Conservation (phyloP, 306 rosid species). For the Vigna radiata region DNA sequence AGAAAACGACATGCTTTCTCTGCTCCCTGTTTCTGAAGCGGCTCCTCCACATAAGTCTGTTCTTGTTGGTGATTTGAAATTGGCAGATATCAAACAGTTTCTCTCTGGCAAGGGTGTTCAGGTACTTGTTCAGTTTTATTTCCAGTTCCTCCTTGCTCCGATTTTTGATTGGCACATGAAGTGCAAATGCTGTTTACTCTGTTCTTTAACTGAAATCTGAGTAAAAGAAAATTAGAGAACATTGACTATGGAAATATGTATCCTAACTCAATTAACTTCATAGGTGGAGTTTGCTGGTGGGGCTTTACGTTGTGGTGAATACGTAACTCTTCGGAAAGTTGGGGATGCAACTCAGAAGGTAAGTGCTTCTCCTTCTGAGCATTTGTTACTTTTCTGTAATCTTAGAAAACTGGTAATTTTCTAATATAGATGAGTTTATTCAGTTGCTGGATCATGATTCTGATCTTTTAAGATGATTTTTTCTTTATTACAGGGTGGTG, state of each 20-base stretch:
- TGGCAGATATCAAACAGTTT: constrained; percentile 95
- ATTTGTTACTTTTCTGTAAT: constrained; percentile 31
- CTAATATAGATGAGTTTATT: not conserved
- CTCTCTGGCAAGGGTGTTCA: constrained; percentile 88
- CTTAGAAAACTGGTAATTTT: constrained; percentile 8
- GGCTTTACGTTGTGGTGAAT: constrained; percentile 93
- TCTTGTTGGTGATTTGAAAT: constrained; percentile 90
- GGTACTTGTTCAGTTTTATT: constrained; percentile 55
- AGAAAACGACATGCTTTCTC: constrained; percentile 64
- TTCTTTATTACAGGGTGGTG: constrained; percentile 66
- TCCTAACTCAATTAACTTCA: constrained; percentile 26
- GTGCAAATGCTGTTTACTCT: constrained; percentile 19
- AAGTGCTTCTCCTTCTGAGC: constrained; percentile 39
- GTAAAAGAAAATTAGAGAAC: constrained; percentile 5
- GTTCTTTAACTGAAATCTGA: constrained; percentile 23
- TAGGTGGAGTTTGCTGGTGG: constrained; percentile 91
- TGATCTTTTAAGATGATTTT: constrained; percentile 15
- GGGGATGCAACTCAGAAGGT: constrained; percentile 94
- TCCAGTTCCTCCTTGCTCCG: not conserved
- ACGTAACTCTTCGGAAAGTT: constrained; percentile 86
- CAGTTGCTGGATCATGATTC: constrained; percentile 27
- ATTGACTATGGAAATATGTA: not conserved
- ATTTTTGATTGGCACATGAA: not conserved
- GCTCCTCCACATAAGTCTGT: constrained; percentile 84
- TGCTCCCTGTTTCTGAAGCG: constrained; percentile 72